Base-by-base conservation (phyloP, 352 stramenopile species). In the Phytophthora pseudosyringae region DNA sequence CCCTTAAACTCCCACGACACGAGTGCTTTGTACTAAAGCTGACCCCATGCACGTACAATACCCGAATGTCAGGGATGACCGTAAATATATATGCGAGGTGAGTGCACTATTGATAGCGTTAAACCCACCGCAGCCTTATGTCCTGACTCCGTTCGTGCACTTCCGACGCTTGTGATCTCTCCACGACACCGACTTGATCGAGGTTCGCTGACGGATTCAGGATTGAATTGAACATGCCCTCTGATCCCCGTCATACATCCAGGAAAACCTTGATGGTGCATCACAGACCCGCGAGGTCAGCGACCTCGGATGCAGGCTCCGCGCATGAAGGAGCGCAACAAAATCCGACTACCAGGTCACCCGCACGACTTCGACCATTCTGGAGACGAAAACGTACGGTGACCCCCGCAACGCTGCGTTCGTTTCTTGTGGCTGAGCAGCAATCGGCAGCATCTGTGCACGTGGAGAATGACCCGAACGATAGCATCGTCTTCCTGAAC, bases 401-500 rank as follows among this genome's bases (percentile, higher is more conserved):
- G 38, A 69, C 45, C 35, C 65, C 65, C 21, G 41, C 51, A 43
- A n/a, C 16, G 9, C 40, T 56, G 15, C 48, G 38, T 15, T 35
- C 53, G 3, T 49, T 66, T 39, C 16, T 41, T 16, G 49, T 43
- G 10, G 28, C 18, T 16, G 60, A 67, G 26, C 59, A 69, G 11
- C 57, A 44, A 51, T 26, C 41, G 36, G 4, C 43, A 46, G 21
- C 4, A 16, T 12, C 21, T n/a, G 15, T 18, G 16, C 38, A 18
- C 2, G 25, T 31, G 10, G 15, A 50, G n/a, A 51, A 60, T 35
- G 60, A 71, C 6, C 41, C 60, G 12, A 69, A 74, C 8, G 60
- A 63, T 9, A 50, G 18, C 36, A 63, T 74, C 18, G 41, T 74
- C 7, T 67, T 74, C 32, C 54, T 74, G 13, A 74, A 74, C 38